Percentiles rank a stretch among this genome's conserved stretches.
These are phyloP conservation scores for Chlorociboria aeruginascens DNA, from an alignment of 495 filamentous ascomycete species.

Conservation along the genomic window DNA sequence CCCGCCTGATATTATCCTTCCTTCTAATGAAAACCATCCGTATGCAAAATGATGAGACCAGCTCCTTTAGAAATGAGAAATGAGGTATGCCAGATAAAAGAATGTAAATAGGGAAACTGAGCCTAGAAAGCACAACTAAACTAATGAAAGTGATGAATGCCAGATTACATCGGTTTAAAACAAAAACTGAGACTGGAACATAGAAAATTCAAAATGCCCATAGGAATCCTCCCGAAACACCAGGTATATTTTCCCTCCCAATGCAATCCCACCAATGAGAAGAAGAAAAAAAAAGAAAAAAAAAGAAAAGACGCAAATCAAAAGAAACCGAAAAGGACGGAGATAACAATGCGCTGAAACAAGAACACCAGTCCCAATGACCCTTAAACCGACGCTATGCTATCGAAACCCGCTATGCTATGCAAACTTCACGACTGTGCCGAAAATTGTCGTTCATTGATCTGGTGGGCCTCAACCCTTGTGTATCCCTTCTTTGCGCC, in stretches of 20 bases:
- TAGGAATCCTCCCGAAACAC: constrained; percentile 12
- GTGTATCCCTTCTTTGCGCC: constrained; percentile 18
- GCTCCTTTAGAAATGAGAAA: constrained; percentile 10
- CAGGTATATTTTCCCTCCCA: constrained; percentile 20
- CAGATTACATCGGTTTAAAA: constrained; percentile 11
- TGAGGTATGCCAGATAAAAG: background rate
- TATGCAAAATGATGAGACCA: constrained; percentile 16
- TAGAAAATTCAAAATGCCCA: constrained; percentile 3
- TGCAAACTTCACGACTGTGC: constrained; percentile 9
- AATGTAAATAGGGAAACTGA: background rate
- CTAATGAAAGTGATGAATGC: constrained; percentile 7
- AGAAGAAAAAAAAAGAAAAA: background rate
- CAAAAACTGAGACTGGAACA: background rate
- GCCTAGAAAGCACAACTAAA: background rate
- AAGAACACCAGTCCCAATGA: constrained; percentile 14
- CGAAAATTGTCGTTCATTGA: constrained; percentile 9
- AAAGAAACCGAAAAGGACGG: background rate
- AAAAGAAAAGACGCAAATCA: constrained; percentile 3
- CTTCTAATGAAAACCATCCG: constrained; percentile 6
- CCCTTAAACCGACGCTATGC: constrained; percentile 19
- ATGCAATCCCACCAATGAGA: constrained; percentile 11
- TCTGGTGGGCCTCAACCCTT: constrained; percentile 8
- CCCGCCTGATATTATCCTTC: constrained; percentile 7
- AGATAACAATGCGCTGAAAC: background rate
- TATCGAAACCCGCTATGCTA: constrained; percentile 17